Base-by-base conservation (phyloP, 352 stramenopile species). In the Globisporangium acanthophoron region DNA sequence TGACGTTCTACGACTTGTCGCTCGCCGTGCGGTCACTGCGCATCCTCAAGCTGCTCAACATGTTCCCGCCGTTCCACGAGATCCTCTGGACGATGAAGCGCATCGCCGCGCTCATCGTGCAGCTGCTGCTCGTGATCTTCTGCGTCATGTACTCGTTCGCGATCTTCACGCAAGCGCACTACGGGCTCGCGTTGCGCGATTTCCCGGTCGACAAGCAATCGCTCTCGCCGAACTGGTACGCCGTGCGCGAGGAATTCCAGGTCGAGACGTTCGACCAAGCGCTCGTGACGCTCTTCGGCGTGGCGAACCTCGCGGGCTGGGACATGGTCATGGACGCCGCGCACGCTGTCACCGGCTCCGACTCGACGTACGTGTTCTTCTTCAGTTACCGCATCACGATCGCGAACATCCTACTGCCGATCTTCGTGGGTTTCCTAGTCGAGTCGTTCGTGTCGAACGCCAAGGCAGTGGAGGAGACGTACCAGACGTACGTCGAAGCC, bases 351-450 rank as follows among this genome's bases (percentile, higher is more conserved):
- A 93, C 84, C 1, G 52, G 62, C 37, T 77, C 76, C 4, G 46
- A 78, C 45, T 68, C 62, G 47, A 93, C 84, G 7, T 88, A 88
- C 55, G 62, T 89, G 39, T 93, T 89, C 60, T 93, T 93, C 59
- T 93, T 93, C 61, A 74, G 67, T 20, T 93, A 87, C 67, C 84
- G 84, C 52, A 89, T 93, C 62, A 77, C 80, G 1, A 91, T 93
- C 69, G 80, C 69, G 59, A 93, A 90, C 61, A 88, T 93, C 47
- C 58, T 93, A 41, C 61, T 93, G 45, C 84, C 84, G 5, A 93
- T 93, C 58, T 88, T 93, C 52, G 81, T 91, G 24, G 84, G 84
- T 86, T 93, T 93, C 65, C 68, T 93, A 20, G 84, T 93, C 24
- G 84, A 93, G 59, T 88, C 79, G 24, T 93, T 93, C 51, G 78